Conservation (phyloP, 2,329 filamentous ascomycete species). For the Penicillium janthinellum region DNA sequence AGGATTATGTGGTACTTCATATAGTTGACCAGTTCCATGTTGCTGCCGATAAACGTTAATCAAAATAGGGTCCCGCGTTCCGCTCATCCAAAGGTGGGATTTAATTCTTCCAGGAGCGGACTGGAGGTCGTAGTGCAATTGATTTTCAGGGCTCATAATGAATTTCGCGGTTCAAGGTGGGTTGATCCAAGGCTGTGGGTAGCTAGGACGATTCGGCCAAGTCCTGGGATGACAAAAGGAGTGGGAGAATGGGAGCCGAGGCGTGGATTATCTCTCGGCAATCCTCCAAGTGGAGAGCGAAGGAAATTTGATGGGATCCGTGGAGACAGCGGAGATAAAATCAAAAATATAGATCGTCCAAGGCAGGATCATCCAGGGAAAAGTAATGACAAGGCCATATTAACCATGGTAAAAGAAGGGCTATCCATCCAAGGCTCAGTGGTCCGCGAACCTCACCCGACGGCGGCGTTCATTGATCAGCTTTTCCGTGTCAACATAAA, state of each 20-base stretch:
- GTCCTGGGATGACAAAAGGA: not conserved
- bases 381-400: not conserved
- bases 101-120: not conserved
- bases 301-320: not conserved
- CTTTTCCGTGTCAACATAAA: constrained; percentile 81
- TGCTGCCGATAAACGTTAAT: not conserved
- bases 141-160: not conserved
- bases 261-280: not conserved
- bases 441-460: constrained; percentile 39
- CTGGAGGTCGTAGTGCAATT: no score
- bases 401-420: not conserved
- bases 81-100: not conserved
- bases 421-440: constrained; percentile 23
- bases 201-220: not conserved
- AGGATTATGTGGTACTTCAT: not conserved
- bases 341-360: not conserved
- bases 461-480: constrained; percentile 69
- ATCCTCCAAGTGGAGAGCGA: not conserved
- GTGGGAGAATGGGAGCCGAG: not conserved
- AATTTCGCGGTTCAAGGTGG: not conserved
- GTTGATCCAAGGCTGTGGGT: not conserved
- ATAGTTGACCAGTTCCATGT: not conserved
- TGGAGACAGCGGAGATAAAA: not conserved
- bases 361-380: not conserved
- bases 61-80: not conserved